Conservation (phyloP, 2,329 filamentous ascomycete genomes). For the Fusarium luffae region DNA sequence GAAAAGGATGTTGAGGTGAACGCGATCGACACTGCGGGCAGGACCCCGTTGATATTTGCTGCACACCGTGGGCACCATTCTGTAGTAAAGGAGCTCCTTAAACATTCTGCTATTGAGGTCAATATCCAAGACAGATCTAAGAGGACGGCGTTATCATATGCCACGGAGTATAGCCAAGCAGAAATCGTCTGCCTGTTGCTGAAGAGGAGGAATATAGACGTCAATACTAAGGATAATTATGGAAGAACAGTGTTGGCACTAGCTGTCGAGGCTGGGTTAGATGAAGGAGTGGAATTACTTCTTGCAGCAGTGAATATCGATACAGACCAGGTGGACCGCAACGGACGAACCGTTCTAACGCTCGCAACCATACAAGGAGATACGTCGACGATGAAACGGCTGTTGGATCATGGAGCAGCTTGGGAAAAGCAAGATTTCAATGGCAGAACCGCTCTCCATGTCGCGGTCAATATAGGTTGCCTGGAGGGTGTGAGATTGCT, state of each 20-base stretch:
- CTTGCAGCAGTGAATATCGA: fast-evolving
- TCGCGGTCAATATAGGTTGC: fast-evolving
- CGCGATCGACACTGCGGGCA: too few species aligned
- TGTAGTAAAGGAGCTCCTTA: too few species aligned
- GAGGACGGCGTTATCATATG: too few species aligned
- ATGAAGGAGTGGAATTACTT: too few species aligned
- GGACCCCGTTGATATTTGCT: fast-evolving
- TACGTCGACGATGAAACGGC: fast-evolving
- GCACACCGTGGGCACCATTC: fast-evolving
- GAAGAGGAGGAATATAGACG: fast-evolving
- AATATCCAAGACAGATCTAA: fast-evolving
- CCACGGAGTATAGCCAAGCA: fast-evolving
- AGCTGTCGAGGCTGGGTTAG: too few species aligned
- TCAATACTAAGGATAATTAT: fast-evolving
- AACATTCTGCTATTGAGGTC: too few species aligned
- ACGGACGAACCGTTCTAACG: too few species aligned
- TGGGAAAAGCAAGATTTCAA: fast-evolving
- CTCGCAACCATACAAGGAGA: fast-evolving
- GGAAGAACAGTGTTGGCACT: too few species aligned
- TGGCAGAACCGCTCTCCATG: too few species aligned
- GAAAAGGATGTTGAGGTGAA: too few species aligned
- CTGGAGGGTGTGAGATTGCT: fast-evolving
- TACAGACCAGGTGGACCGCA: fast-evolving
- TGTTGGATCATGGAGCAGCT: too few species aligned
- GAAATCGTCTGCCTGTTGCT: fast-evolving